Percentiles rank a stretch among this genome's conserved stretches.
phyloP scores from a whole-genome alignment of 129 eudicot genomes.

The Lonicera japonica region DNA sequence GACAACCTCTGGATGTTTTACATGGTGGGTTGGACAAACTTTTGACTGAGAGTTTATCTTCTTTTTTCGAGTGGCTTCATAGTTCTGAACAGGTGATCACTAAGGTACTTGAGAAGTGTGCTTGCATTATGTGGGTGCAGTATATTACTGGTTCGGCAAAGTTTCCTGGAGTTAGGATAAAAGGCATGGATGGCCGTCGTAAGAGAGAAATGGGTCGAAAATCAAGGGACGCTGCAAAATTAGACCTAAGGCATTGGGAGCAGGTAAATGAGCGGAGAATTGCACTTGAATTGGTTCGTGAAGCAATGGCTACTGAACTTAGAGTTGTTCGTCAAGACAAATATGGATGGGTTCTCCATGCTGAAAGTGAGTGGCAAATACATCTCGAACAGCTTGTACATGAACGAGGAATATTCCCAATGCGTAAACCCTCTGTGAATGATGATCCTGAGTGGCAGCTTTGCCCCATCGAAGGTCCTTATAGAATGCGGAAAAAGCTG shows the following conservation, averaged over 20 bases:
- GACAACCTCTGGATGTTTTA: slow-evolving; percentile 66
- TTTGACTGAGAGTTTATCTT: slow-evolving; percentile 56
- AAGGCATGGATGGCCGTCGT: slow-evolving; percentile 81
- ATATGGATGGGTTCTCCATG: slow-evolving; percentile 99
- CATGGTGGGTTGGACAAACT: slow-evolving; percentile 93
- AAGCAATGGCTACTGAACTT: slow-evolving; percentile 76
- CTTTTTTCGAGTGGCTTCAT: slow-evolving; percentile 75
- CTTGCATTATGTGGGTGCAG: slow-evolving; percentile 80
- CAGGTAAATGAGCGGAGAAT: slow-evolving; percentile 80
- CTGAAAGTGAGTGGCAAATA: slow-evolving; percentile 98
- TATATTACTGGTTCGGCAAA: slow-evolving; percentile 72
- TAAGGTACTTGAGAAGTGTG: slow-evolving; percentile 74
- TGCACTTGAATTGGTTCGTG: slow-evolving; percentile 80
- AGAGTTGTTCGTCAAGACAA: slow-evolving; percentile 96
- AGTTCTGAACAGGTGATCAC: slow-evolving; percentile 53
- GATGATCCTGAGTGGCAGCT: slow-evolving; percentile 82
- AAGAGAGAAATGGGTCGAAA: slow-evolving; percentile 67
- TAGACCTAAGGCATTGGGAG: slow-evolving; percentile 82
- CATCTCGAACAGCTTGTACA: slow-evolving; percentile 93
- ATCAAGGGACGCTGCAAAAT: slow-evolving; percentile 49
- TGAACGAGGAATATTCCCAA: slow-evolving; percentile 93
- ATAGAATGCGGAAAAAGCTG: slow-evolving; percentile 92
- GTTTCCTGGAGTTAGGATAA: slow-evolving; percentile 79
- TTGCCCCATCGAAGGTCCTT: slow-evolving; percentile 99
- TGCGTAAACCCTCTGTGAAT: slow-evolving; percentile 30